Base-by-base conservation (phyloP, 371 early-diverging fungal species). In the Circinella umbellata region DNA sequence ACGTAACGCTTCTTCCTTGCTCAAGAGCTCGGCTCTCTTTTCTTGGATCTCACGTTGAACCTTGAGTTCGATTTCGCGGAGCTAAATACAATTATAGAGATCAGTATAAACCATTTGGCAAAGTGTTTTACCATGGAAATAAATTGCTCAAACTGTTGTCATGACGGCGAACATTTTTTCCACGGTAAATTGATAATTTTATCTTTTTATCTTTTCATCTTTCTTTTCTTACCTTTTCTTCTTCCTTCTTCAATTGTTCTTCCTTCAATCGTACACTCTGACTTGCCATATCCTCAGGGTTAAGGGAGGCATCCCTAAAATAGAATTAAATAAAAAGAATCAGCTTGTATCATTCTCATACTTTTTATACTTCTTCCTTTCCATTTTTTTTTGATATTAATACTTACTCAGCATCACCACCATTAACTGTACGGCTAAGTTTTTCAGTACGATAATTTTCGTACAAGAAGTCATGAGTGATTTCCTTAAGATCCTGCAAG, bases 361-460 rank as follows among this genome's bases (percentile, higher is more conserved):
- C 47, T 47, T 15, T 47, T 15, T 47, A 11, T 9, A 47, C 47
- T 47, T 27, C 27, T 47, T 47, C 3, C 47, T 15, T 47, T 15
- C 47, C 0, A 47, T 15, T 47, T 1, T 47, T 1, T 3, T 15
- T 9, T 15, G 15, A 47, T 15, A 47, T 47, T 11, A 49, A n/a
- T 54, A 81, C 84, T 80, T 84, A 86, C 81, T 85, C 88, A 38
- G 77, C 76, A 66, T 82, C 82, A 53, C 80, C 77, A 46, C 82
- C 84, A 67, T 87, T 88, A 20, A 85, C 84, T 60, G 85, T 89
- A 66, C 88, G 88, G 70, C 89, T 89, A 47, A 99, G 91, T 86
- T 96, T 93, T 79, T 92, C 96, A 35, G 99, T 91, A 80, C 96
- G 92, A 77, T 94, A 95, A 75, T 92, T 92, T 79, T 96, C 96